These are phyloP conservation scores for Solanum medicagineum DNA, from an alignment of 257 asterid species.

Conservation along the genomic window DNA sequence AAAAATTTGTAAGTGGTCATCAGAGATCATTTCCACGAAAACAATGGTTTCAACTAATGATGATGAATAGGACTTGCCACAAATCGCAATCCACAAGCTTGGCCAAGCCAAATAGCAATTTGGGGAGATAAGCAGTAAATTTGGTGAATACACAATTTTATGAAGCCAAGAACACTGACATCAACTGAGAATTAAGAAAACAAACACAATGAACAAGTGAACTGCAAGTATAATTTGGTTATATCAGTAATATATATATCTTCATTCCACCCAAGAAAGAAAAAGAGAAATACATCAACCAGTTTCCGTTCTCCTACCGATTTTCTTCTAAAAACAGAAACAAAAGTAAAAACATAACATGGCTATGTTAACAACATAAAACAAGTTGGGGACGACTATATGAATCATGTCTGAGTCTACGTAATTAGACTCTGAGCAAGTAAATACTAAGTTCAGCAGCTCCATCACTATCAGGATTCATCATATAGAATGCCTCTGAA, in stretches of 20 bases:
- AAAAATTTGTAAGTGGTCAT: background rate
- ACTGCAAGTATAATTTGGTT: background rate
- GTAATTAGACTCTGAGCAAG: conserved; percentile 28
- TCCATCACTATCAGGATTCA: conserved; percentile 46
- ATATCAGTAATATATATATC: background rate
- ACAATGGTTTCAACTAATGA: background rate
- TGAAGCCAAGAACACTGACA: background rate
- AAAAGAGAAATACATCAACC: background rate
- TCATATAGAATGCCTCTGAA: conserved; percentile 56
- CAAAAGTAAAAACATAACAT: background rate
- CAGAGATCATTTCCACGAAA: background rate
- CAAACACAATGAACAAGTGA: background rate
- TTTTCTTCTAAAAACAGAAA: background rate
- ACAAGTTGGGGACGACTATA: background rate
- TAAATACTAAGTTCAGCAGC: conserved; percentile 53
- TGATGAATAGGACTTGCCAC: background rate
- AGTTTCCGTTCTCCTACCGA: background rate
- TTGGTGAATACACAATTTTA: background rate
- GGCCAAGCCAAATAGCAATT: background rate
- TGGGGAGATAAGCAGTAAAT: background rate
- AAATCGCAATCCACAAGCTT: background rate
- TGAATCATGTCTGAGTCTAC: background rate
- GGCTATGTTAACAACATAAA: background rate
- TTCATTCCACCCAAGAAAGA: background rate
- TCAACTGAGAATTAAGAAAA: background rate